Evolutionary conservation across 2,329 filamentous ascomycete genomes (phyloP), one percentile per base, ranked within the genome.

Genomic region (Paecilomyces niveus): DNA sequence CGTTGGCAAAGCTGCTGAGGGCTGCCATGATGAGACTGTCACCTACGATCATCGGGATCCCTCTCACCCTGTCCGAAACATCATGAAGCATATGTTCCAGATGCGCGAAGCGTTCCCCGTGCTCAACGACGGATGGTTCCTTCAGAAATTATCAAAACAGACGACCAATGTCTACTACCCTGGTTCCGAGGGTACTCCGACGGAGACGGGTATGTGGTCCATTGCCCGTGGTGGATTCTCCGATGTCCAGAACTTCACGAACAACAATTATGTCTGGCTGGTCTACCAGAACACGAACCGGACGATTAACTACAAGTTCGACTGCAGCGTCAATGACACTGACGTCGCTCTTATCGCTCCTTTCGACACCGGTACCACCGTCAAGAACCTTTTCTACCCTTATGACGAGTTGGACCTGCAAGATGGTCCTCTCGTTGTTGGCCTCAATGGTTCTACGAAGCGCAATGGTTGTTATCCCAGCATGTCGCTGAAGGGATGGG

Each of bases 321-420:
- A 87, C 64, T 88, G 85, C 68, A 71, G 68, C n/a, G 77, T 32
- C 35, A 71, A 72, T 24, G 67, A 72, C n/a, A 70, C 71, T 24
- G 66, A 72, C n/a, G 70, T 71, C 3, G 82, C 81, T 1, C 76
- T 87, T 39, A 72, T 87, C 39, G 74, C 85, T 9, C 83, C 85
- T 0, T 88, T 84, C 58, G 72, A 76, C 11, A 67, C 71, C 2
- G 80, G 78, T 11, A 81, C 78, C 1, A 82, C 76, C 0, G 84
- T 88, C 61, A 83, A 82, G 66, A 87, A 86, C 64, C 67, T 88
- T 11, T 85, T 88, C 67, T 83, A 82, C 65, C 84, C 85, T 0
- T 85, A 83, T 63, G 83, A 85, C 24, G 78, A 83, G 61, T 73
- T 81, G 58, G 78, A 71, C 0, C 72, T 88, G n/a, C 74, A 76